Percentiles rank a stretch among this genome's conserved stretches.
Evolutionary conservation across 2,329 filamentous ascomycete genomes (phyloP).

Genomic region (Neospermospora avenae): DNA sequence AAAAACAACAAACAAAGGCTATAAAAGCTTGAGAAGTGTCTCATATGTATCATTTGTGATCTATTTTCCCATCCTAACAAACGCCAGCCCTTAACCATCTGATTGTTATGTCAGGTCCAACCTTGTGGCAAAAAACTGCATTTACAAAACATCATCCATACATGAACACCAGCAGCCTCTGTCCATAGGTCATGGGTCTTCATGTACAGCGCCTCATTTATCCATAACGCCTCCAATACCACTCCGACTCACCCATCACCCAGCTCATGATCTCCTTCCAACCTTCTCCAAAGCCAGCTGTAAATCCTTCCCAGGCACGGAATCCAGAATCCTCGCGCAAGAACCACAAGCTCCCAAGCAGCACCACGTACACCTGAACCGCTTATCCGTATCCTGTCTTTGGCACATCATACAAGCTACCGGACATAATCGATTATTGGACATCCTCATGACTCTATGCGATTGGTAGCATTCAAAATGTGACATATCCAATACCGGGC

Average conservation of each 20-base stretch:
- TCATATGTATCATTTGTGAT: background rate
- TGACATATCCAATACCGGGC: conserved; percentile 20
- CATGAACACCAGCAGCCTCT: background rate
- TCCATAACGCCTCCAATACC: background rate
- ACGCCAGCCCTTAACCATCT: background rate
- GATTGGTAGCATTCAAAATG: conserved; percentile 34
- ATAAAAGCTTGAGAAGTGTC: background rate
- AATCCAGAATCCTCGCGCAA: conserved; percentile 31
- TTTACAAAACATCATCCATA: background rate
- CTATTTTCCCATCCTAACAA: background rate
- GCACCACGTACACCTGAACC: conserved; percentile 36
- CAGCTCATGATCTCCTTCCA: conserved; percentile 4
- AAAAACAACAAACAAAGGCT: background rate
- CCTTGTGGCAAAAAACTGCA: background rate
- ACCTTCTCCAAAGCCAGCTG: conserved; percentile 25
- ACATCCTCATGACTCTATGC: conserved; percentile 32
- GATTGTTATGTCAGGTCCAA: background rate
- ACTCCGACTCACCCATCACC: background rate
- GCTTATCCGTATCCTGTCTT: conserved; percentile 28
- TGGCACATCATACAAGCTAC: conserved; percentile 35
- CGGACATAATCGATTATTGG: conserved; percentile 31
- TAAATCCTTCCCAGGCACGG: conserved; percentile 29
- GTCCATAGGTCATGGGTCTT: background rate
- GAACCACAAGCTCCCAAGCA: conserved; percentile 33
- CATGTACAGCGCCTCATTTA: background rate